Percentiles rank a stretch among this genome's conserved stretches.
These are phyloP conservation scores for Ophiosphaerella korrae DNA, from an alignment of 2,329 filamentous ascomycete genomes.

Conservation along the genomic window DNA sequence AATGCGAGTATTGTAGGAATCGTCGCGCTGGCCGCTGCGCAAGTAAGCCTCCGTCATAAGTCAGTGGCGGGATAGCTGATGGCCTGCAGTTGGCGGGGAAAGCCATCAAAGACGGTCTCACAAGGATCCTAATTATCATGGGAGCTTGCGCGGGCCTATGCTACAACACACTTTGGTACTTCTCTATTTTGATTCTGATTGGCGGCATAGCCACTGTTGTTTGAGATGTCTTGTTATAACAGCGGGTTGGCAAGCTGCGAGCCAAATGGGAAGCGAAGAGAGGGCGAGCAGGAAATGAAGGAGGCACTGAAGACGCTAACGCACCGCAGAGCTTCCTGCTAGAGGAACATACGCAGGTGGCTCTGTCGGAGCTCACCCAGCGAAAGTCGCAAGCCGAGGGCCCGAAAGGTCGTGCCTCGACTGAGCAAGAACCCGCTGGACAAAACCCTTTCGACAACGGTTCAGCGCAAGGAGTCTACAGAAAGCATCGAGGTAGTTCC, in stretches of 20 bases:
- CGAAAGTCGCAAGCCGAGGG: conserved; percentile 20
- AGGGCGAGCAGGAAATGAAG: conserved; percentile 20
- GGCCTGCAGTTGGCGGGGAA: conserved; percentile 61
- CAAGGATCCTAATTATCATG: conserved; percentile 67
- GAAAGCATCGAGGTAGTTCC: background rate
- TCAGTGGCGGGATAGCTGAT: no score
- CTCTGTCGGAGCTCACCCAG: conserved; percentile 25
- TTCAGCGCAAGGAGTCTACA: background rate
- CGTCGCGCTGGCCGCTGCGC: conserved; percentile 70
- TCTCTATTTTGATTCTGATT: conserved; percentile 65
- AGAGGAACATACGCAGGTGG: conserved; percentile 9
- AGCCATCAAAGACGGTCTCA: conserved; percentile 68
- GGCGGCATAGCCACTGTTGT: conserved; percentile 60
- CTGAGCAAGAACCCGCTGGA: conserved; percentile 8
- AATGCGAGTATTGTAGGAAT: conserved; percentile 76
- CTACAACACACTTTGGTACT: conserved; percentile 78
- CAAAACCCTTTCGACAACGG: conserved; percentile 6
- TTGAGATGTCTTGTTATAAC: conserved; percentile 62
- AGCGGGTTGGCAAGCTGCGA: conserved; percentile 42
- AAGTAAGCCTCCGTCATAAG: conserved; percentile 33
- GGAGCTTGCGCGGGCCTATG: conserved; percentile 68
- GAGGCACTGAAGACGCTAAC: conserved; percentile 26
- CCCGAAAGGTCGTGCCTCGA: conserved; percentile 22
- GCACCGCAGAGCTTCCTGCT: conserved; percentile 15
- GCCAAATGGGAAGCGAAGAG: conserved; percentile 23